phyloP scores from a whole-genome alignment of 176 grass and related monocot genomes.

The Zoysia japonica region DNA sequence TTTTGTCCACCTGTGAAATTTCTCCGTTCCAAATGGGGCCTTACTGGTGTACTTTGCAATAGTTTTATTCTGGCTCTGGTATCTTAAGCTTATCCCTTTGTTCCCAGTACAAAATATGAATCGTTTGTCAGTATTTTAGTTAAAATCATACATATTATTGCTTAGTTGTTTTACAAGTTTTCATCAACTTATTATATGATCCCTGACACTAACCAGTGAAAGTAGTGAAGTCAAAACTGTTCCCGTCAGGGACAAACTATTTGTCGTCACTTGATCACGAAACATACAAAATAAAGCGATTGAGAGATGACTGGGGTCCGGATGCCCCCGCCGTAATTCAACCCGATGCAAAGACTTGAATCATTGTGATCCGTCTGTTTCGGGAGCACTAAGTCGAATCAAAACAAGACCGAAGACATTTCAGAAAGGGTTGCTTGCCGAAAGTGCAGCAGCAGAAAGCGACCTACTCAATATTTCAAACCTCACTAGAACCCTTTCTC shows the following conservation, averaged over 20 bases:
- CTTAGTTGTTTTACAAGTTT: background rate
- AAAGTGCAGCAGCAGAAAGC: slow-evolving; percentile 39
- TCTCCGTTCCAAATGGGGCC: no score
- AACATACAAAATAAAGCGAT: no score
- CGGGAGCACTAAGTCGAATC: slow-evolving; percentile 6
- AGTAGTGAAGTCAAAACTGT: background rate
- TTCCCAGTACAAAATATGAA: background rate
- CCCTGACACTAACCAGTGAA: background rate
- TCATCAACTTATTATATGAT: background rate
- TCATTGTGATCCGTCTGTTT: background rate
- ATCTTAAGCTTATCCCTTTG: background rate
- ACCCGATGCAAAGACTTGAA: no score
- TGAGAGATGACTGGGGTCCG: no score
- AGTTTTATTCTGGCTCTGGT: background rate
- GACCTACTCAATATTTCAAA: slow-evolving; percentile 14
- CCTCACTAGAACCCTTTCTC: background rate
- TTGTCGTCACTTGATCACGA: no score
- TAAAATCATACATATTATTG: background rate
- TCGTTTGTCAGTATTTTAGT: background rate
- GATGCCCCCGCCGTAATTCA: no score
- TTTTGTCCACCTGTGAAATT: no score
- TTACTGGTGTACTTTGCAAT: background rate
- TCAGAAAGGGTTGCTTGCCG: slow-evolving; percentile 15
- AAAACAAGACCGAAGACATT: background rate
- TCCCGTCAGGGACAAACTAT: no score